phyloP scores from a whole-genome alignment of 208 protist genomes.

The Acanthamoeba divionensis region DNA sequence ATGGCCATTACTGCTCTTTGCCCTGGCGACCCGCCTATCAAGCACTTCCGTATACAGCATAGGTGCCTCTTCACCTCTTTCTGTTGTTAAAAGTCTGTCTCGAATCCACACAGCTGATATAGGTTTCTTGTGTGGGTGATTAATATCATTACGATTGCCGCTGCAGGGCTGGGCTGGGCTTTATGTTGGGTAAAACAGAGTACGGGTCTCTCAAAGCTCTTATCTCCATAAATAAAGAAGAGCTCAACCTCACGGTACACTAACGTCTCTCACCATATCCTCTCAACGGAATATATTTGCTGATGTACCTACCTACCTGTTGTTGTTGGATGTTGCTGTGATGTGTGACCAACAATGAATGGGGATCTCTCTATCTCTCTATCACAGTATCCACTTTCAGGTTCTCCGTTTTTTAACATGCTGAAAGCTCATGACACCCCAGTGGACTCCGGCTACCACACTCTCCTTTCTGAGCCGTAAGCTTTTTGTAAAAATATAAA shows the following conservation, averaged over 20 bases:
- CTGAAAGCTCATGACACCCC: slow-evolving; percentile 5
- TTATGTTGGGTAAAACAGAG: slow-evolving; percentile 29
- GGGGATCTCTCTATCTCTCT: background rate
- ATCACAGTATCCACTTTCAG: background rate
- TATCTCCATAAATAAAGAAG: background rate
- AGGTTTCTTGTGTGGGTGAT: background rate
- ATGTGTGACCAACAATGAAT: no score
- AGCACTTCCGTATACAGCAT: slow-evolving; percentile 49
- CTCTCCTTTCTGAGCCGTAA: background rate
- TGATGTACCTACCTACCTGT: background rate
- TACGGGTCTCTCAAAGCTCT: slow-evolving; percentile 26
- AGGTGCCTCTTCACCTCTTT: background rate
- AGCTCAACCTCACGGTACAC: background rate
- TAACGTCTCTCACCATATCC: background rate
- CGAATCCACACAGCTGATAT: background rate
- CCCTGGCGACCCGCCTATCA: background rate
- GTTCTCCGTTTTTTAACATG: slow-evolving; percentile 15
- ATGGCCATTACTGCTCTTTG: background rate
- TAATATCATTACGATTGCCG: background rate
- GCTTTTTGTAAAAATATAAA: background rate
- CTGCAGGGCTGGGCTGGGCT: background rate
- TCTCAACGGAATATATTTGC: background rate
- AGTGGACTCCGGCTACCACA: slow-evolving; percentile 9
- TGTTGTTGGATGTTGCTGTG: background rate
- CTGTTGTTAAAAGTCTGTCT: background rate